Percentiles rank a stretch among this genome's conserved stretches.
Evolutionary conservation across 768 basidiomycete genomes (phyloP).

Genomic region (Sutorius australiensis): DNA sequence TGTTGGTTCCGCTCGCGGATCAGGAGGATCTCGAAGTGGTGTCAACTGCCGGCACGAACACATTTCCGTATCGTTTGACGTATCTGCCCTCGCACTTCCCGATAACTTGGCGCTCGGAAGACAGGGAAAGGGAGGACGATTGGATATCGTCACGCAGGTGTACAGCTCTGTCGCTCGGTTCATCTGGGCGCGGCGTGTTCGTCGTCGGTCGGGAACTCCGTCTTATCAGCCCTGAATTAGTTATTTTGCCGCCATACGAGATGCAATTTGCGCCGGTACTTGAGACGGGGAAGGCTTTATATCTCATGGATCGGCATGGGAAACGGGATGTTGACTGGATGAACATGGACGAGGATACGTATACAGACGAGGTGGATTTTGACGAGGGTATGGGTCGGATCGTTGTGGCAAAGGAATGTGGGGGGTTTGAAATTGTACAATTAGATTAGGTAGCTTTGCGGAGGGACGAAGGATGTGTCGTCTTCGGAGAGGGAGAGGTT

Average conservation of each 20-base stretch:
- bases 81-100: constrained; percentile 9
- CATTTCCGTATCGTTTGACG: constrained; percentile 22
- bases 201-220: constrained; percentile 24
- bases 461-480: background rate
- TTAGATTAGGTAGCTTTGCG: constrained; percentile 7
- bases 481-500: background rate
- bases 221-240: constrained; percentile 21
- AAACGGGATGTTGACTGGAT: background rate
- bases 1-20: constrained; percentile 23
- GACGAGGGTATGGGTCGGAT: constrained; percentile 32
- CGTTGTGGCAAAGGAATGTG: constrained; percentile 23
- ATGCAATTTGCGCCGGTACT: constrained; percentile 30
- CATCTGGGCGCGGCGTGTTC: constrained; percentile 29
- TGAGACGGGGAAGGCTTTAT: constrained; percentile 21
- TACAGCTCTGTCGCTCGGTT: constrained; percentile 20
- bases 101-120: background rate
- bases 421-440: constrained; percentile 28
- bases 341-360: background rate
- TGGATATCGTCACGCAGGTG: background rate
- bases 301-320: constrained; percentile 7
- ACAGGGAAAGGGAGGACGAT: background rate
- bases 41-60: background rate
- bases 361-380: constrained; percentile 25
- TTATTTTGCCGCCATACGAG: constrained; percentile 26
- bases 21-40: background rate